phyloP scores from a whole-genome alignment of 495 filamentous ascomycete genomes.

The Acidiella bohemica region DNA sequence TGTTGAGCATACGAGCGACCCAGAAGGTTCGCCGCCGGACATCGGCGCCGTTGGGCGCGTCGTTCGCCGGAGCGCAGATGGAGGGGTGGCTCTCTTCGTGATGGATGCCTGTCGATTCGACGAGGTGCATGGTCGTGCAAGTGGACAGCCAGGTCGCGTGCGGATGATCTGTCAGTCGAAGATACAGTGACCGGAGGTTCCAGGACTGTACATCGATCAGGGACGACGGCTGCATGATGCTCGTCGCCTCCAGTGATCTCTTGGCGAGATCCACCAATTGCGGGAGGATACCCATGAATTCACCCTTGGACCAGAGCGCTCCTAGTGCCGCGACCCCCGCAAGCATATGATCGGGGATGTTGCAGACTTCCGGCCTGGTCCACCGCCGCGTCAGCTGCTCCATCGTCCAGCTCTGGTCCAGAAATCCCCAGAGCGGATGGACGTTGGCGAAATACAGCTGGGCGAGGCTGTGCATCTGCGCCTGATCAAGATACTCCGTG shows the following conservation, averaged over 20 bases:
- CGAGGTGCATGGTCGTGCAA: constrained; percentile 40
- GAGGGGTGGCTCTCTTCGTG: constrained; percentile 22
- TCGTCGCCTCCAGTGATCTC: constrained; percentile 32
- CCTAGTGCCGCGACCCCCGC: constrained; percentile 11
- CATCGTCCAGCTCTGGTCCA: constrained; percentile 24
- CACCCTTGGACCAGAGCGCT: constrained; percentile 5
- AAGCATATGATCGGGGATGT: constrained; percentile 13
- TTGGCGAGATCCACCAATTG: constrained; percentile 33
- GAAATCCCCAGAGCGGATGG: constrained; percentile 37
- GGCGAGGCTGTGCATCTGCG: constrained; percentile 10
- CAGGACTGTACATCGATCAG: constrained; percentile 34
- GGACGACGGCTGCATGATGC: constrained; percentile 21
- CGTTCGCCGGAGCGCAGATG: neutral
- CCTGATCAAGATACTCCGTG: constrained; percentile 4
- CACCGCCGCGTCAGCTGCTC: constrained; percentile 14
- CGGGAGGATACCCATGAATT: neutral
- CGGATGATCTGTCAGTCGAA: constrained; percentile 39
- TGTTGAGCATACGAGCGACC: constrained; percentile 34
- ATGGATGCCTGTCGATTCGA: constrained; percentile 38
- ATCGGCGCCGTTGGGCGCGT: constrained; percentile 23
- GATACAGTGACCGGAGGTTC: constrained; percentile 40
- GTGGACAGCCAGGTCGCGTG: constrained; percentile 44
- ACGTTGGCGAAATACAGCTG: constrained; percentile 37
- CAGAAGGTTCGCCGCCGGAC: constrained; percentile 30
- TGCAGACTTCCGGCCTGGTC: constrained; percentile 7